A percentile compares a stretch with the other conserved stretches of the same genome.
Evolutionary conservation across 345 rosid genomes (phyloP).

Genomic region (Odontarrhena argentea): DNA sequence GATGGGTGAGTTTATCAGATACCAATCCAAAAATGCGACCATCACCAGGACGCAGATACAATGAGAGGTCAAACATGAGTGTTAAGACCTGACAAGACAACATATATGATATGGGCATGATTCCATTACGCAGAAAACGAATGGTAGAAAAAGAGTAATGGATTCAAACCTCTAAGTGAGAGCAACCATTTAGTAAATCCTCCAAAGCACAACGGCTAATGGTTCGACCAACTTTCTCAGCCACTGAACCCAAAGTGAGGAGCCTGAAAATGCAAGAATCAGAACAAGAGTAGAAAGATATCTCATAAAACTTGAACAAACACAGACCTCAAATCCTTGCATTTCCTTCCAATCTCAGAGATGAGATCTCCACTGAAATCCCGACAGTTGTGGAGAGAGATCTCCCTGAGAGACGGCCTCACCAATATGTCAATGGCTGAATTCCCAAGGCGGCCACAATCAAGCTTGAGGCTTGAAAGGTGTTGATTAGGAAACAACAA

Average conservation of each 20-base stretch:
- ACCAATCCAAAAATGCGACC: constrained; percentile 69
- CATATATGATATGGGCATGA: neutral
- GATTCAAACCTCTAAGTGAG: constrained; percentile 79
- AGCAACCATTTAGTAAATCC: constrained; percentile 78
- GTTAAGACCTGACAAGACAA: constrained; percentile 53
- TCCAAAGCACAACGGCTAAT: constrained; percentile 71
- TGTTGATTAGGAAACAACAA: constrained; percentile 70
- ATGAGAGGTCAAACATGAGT: constrained; percentile 80
- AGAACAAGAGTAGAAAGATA: constrained; percentile 14
- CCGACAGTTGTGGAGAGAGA: constrained; percentile 67
- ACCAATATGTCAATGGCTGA: constrained; percentile 54
- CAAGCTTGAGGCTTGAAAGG: constrained; percentile 73
- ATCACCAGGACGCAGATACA: constrained; percentile 65
- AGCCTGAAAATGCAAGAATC: constrained; percentile 40
- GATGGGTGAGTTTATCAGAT: constrained; percentile 74
- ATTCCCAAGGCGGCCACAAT: constrained; percentile 74
- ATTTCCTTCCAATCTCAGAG: constrained; percentile 69
- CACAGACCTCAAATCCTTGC: constrained; percentile 67
- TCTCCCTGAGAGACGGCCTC: constrained; percentile 67
- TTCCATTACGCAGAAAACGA: neutral
- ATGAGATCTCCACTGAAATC: constrained; percentile 80
- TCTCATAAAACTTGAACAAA: neutral
- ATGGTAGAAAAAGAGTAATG: neutral
- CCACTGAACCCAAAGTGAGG: constrained; percentile 81
- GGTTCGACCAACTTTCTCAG: constrained; percentile 75